Evolutionary conservation across 116 monocot genomes (phyloP), one percentile per base, ranked within the genome.

Genomic region (Dioscorea cayenensis): DNA sequence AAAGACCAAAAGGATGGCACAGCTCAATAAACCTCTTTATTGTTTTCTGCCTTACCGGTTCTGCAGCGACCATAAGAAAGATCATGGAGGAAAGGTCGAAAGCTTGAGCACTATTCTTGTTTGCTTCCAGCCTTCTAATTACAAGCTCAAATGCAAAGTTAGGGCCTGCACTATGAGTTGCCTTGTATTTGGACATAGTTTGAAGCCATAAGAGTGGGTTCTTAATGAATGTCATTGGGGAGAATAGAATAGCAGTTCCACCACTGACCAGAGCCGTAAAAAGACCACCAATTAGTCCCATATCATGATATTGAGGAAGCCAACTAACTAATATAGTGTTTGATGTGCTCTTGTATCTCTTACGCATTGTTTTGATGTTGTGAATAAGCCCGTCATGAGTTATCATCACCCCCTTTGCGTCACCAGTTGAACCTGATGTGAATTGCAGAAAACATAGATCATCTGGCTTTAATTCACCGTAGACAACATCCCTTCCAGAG

Each of bases 271-370:
- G 65, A 63, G 79, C 66, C 49, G 85, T 82, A 37, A 85, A 85
- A 72, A 85, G 78, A 13, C 85, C 85, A 28, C 85, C 85, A 23
- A 85, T 85, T 3, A 85, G 64, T 19, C 85, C 85, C 85, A 85
- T 85, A 36, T 85, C 85, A 71, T 85, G 85, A 71, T 85, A 85
- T 50, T 82, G 85, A 67, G 85, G 85, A 67, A 85, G 85, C 85
- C 85, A 85, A 43, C 82, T 85, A 48, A 85, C 76, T 32, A 85
- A 63, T 14, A 85, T 60, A 23, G 82, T 82, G 50, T 66, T 82
- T 52, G 85, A 85, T 17, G 79, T 82, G 65, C 85, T 85, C 50
- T 48, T 76, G 65, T 85, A 85, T 70, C 68, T 78, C 37, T 38
- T 82, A 22, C 73, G 22, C 85, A 85, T 85, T 69, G 76, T 69